Evolutionary conservation across 1,139 yeast genomes (phyloP).

Genomic region (Kazachstania sp.): DNA sequence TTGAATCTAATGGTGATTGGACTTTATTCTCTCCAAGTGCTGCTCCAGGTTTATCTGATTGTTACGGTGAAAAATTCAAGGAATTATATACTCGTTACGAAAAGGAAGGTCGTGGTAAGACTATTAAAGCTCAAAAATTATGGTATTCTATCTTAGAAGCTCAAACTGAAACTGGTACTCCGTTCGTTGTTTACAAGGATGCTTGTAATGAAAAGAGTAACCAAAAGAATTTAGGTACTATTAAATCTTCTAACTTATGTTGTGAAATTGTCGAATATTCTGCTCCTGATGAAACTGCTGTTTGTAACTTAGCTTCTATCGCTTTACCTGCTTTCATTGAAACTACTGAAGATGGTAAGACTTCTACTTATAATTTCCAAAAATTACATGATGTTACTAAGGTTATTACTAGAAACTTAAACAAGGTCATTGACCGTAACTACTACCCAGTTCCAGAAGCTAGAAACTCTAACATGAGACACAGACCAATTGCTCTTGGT

Average conservation of each 20-base stretch:
- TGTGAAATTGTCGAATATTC: slow-evolving; percentile 88
- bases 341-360: slow-evolving; percentile 39
- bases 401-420: slow-evolving; percentile 65
- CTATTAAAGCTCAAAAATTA: slow-evolving; percentile 75
- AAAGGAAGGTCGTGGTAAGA: slow-evolving; percentile 59
- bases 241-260: slow-evolving; percentile 82
- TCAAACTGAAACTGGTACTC: slow-evolving; percentile 89
- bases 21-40: slow-evolving; percentile 81
- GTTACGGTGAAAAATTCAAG: slow-evolving; percentile 75
- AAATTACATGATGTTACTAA: slow-evolving; percentile 66
- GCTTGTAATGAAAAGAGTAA: slow-evolving; percentile 76
- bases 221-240: slow-evolving; percentile 79
- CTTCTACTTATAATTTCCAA: slow-evolving; percentile 56
- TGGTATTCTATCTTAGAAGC: slow-evolving; percentile 85
- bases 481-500: slow-evolving; percentile 83
- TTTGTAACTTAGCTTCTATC: slow-evolving; percentile 81
- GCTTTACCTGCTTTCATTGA: slow-evolving; percentile 63
- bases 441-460: slow-evolving; percentile 72
- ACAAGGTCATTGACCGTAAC: slow-evolving; percentile 70
- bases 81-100: slow-evolving; percentile 64
- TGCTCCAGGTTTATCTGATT: slow-evolving; percentile 75
- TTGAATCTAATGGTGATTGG: slow-evolving; percentile 72
- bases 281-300: slow-evolving; percentile 81
- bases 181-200: slow-evolving; percentile 86
- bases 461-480: slow-evolving; percentile 56